Conservation (phyloP, 2,329 filamentous ascomycete genomes). For the Pseudogymnoascus sp. region DNA sequence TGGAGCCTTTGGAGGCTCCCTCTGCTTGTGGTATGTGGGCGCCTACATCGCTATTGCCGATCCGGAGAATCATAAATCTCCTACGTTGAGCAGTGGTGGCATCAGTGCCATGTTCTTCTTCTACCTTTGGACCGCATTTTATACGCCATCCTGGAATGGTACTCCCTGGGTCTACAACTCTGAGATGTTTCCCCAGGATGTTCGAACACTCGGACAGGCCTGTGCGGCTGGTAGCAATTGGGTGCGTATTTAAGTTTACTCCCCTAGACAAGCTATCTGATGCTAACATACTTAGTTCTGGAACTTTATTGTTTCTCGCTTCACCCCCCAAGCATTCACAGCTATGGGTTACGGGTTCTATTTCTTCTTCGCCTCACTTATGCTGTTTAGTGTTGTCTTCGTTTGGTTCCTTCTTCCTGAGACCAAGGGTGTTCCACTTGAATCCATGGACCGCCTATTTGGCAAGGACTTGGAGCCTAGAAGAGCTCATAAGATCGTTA, state of each 20-base stretch:
- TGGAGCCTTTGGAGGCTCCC: slow-evolving; percentile 52
- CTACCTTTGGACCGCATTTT: slow-evolving; percentile 66
- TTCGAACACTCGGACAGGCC: slow-evolving; percentile 61
- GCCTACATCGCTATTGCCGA: slow-evolving; percentile 47
- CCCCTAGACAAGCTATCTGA: neutral
- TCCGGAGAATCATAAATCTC: slow-evolving; percentile 28
- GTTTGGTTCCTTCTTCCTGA: slow-evolving; percentile 57
- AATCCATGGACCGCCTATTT: slow-evolving; percentile 57
- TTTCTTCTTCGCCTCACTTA: slow-evolving; percentile 59
- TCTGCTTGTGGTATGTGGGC: slow-evolving; percentile 58
- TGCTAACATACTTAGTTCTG: slow-evolving; percentile 21
- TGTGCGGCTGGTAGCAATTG: slow-evolving; percentile 65
- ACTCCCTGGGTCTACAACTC: slow-evolving; percentile 69
- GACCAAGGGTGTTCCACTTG: slow-evolving; percentile 57
- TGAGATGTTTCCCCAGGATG: slow-evolving; percentile 67
- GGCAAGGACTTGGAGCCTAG: slow-evolving; percentile 21
- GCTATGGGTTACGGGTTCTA: slow-evolving; percentile 56
- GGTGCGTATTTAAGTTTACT: slow-evolving; percentile 32
- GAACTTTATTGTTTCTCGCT: slow-evolving; percentile 61
- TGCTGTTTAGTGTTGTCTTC: slow-evolving; percentile 49
- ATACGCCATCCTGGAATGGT: slow-evolving; percentile 64
- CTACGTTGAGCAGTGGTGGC: slow-evolving; percentile 37
- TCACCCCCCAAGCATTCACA: slow-evolving; percentile 57
- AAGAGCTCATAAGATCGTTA: slow-evolving; percentile 20
- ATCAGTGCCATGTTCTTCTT: slow-evolving; percentile 62